Evolutionary conservation across 495 filamentous ascomycete genomes (phyloP), one percentile per base, ranked within the genome.

Genomic region (Penicillium bovifimosum): DNA sequence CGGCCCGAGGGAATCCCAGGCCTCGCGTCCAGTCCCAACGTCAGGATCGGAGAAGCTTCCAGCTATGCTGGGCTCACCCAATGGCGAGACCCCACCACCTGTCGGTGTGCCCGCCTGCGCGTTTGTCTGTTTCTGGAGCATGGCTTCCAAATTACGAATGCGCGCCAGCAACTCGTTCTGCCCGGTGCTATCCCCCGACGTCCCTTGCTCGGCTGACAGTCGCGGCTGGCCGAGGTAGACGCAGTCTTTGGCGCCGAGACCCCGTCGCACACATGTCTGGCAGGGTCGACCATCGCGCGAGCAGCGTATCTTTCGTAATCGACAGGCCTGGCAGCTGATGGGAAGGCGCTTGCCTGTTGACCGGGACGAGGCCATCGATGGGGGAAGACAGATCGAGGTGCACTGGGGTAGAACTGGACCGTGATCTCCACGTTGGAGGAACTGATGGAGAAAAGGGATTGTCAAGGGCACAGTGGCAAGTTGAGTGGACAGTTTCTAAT

Each of bases 321-420:
- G 67, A 47, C 71, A 74, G 28, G 71, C 69, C 41, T 74, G 69
- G 24, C 71, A 74, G 51, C 71, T 74, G 29, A 72, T 74, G 10
- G 71, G 71, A 14, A 74, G 56, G 13, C 71, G 64, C 52, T 71
- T 74, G 26, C 69, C 65, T 3, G 64, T 45, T 10, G 66, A 59
- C 5, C 69, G 69, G 47, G 65, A 56, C 38, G 62, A 57, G 39
- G 63, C 31, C 61, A 68, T 68, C 14, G 48, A 41, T 34, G 38
- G 20, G 14, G 24, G 9, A 33, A 9, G 16, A 49, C 11, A 2
- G 20, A n/a, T 38, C 6, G 24, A 32, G 29, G n/a, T 42, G 29
- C 18, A 28, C 43, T 26, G 26, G 10, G 32, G 7, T 32, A 16
- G 33, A 17, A 13, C 26, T 35, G 13, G 28, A 50, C 29, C 6